Percentiles rank a stretch among this genome's conserved stretches.
phyloP scores from a whole-genome alignment of 192 early-diverging fungal genomes.

The Mortierella antarctica region DNA sequence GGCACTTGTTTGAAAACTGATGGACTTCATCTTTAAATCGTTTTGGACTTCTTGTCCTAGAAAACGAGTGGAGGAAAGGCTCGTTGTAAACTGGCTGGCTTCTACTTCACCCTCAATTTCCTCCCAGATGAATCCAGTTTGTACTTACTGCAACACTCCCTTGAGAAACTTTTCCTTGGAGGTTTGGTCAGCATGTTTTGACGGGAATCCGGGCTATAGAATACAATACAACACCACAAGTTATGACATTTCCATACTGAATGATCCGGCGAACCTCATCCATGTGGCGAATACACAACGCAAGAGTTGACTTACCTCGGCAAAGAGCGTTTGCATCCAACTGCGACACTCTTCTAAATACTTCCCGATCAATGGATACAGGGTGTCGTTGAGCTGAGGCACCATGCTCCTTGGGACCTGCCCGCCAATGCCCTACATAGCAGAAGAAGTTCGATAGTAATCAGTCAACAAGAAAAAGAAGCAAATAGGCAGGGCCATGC shows the following conservation, averaged over 20 bases:
- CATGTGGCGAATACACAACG: not conserved
- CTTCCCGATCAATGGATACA: conserved; percentile 58
- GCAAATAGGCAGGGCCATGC: not conserved
- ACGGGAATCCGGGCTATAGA: conserved; percentile 62
- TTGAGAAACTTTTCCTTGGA: conserved; percentile 64
- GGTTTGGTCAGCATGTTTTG: conserved; percentile 52
- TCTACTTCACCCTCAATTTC: not conserved
- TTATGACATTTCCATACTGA: no score
- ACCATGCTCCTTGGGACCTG: conserved; percentile 63
- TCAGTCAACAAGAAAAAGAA: not conserved
- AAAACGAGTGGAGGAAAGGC: not conserved
- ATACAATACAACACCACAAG: not conserved
- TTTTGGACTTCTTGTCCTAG: conserved; percentile 59
- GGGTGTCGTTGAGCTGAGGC: conserved; percentile 60
- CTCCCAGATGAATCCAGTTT: not conserved
- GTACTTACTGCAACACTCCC: conserved; percentile 60
- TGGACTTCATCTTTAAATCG: conserved; percentile 57
- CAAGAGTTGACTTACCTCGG: conserved; percentile 46
- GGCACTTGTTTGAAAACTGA: conserved; percentile 59
- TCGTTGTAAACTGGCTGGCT: not conserved
- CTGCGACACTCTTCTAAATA: conserved; percentile 54
- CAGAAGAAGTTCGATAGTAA: not conserved
- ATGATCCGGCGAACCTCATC: no score
- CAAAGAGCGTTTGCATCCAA: conserved; percentile 58
- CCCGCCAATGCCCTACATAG: conserved; percentile 59